Base-by-base conservation (phyloP, 495 filamentous ascomycete genomes). In the Delitschia confertaspora region DNA sequence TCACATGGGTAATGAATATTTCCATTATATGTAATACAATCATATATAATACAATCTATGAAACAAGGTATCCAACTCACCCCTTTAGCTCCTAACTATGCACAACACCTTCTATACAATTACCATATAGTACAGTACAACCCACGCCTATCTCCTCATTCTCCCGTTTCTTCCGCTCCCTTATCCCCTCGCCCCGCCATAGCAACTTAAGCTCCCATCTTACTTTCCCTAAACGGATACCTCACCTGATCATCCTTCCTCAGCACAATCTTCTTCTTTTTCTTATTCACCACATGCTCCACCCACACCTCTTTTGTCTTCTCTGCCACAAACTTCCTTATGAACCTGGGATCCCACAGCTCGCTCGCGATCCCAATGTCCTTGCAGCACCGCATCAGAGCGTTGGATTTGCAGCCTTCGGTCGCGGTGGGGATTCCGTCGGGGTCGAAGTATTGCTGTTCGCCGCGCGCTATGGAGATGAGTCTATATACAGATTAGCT, bases 381-480 rank as follows among this genome's bases (percentile, higher is more conserved):
- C 67, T 98, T 98, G 68, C 93, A 96, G 69, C 87, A 95, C 18
- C 91, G 82, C 71, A 95, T 85, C 41, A 98, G 71, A 14, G 91
- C 91, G 62, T 96, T 98, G 13, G 87, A 95, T 62, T 94, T 93
- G 69, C 87, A 93, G 14, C 91, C 91, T 63, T 98, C 91, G 22
- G 88, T 88, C 0, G 93, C 91, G 1, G 88, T 96, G n/a, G 91
- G 86, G 45, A 98, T 91, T 33, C 84, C 85, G 42, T 93, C 86
- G 9, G 85, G 79, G 39, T 75, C 78, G 65, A 96, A 98, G 64
- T 95, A 98, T 45, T 86, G 78, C 64, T 94, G 88, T 63, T 96
- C 93, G 60, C 91, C 91, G 38, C 93, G 82, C 1, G 91, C 88
- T 38, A 96, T 80, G 17, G 82, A 88, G 20, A 98, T 83, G 41